Evolutionary conservation across 176 grass and related monocot genomes (phyloP), one percentile per base, ranked within the genome.

Genomic region (Zea luxurians): DNA sequence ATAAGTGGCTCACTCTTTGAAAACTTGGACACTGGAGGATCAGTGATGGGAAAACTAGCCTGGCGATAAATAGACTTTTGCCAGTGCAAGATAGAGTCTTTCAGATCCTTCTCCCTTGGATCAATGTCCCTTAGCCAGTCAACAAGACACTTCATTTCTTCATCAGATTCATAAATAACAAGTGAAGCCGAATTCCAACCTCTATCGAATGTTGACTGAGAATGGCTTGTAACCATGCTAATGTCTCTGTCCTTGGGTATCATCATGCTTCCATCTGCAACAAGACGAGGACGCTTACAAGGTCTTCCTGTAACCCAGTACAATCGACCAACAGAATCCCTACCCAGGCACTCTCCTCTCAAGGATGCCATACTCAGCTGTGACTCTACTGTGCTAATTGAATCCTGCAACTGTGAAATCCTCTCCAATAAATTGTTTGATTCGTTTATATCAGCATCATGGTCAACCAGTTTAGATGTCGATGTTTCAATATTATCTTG

Each of bases 261-360:
- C 75, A 84, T 64, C 58, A 82, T 76, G 70, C 83, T 94, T 86
- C 91, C 95, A 78, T 94, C 95, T 77, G 80, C 91, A 15, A 94
- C 67, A 55, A 98, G 86, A 43, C 66, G 90, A 94, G 91, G 85
- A 81, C 71, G 85, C 66, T 92, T 94, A 87, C 91, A 83, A 57
- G 91, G 88, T 81, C 87, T 85, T 81, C 87, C 79, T 67, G 86
- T 90, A 84, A 92, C 85, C 87, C 91, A 98, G 65, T 98, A 98
- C 38, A 87, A 87, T 20, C 89, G 89, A 83, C 91, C 95, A 48
- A 90, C 82, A 52, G 89, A 92, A 84, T 98, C 95, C 83, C 77
- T 98, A 55, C 95, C 95, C 45, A 98, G 83, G 78, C 78, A 98
- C 49, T 92, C 95, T 84, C 95, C 92, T 90, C 95, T 94, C 46